phyloP scores from a whole-genome alignment of 345 rosid species.

The Linum tenue region DNA sequence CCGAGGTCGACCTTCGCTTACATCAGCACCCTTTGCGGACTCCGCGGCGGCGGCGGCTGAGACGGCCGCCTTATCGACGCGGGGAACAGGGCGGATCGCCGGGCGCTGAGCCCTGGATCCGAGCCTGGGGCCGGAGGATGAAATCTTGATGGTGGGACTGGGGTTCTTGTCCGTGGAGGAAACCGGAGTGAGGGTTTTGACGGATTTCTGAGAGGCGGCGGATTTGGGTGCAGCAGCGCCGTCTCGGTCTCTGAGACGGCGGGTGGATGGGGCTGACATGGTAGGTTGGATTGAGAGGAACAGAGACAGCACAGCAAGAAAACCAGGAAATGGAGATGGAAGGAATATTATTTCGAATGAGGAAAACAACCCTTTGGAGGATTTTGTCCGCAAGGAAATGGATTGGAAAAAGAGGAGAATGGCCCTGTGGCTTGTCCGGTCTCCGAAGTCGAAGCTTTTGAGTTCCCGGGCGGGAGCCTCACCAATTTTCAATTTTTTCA shows the following conservation, averaged over 20 bases:
- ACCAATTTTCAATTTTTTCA: neutral
- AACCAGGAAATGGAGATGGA: neutral
- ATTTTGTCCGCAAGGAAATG: neutral
- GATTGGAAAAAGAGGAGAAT: neutral
- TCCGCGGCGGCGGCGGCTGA: neutral
- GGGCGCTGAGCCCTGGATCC: constrained; percentile 50
- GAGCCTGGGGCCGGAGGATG: constrained; percentile 38
- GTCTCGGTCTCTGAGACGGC: constrained; percentile 49
- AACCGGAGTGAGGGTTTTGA: constrained; percentile 39
- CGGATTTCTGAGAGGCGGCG: constrained; percentile 24
- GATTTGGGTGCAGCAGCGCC: constrained; percentile 29
- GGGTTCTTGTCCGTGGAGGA: constrained; percentile 27
- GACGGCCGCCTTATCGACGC: constrained; percentile 41
- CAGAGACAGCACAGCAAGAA: neutral
- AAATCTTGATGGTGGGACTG: constrained; percentile 23
- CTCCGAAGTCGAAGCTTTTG: neutral
- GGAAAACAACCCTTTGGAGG: neutral
- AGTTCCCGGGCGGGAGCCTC: neutral
- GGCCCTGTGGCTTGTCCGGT: neutral
- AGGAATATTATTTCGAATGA: neutral
- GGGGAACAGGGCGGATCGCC: constrained; percentile 39
- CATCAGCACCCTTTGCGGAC: neutral
- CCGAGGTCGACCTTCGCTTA: constrained; percentile 32
- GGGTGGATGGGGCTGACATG: constrained; percentile 58
- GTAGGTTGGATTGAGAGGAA: neutral